phyloP scores from a whole-genome alignment of 2,329 filamentous ascomycete genomes.

The Stagonosporopsis cucurbitacearum region DNA sequence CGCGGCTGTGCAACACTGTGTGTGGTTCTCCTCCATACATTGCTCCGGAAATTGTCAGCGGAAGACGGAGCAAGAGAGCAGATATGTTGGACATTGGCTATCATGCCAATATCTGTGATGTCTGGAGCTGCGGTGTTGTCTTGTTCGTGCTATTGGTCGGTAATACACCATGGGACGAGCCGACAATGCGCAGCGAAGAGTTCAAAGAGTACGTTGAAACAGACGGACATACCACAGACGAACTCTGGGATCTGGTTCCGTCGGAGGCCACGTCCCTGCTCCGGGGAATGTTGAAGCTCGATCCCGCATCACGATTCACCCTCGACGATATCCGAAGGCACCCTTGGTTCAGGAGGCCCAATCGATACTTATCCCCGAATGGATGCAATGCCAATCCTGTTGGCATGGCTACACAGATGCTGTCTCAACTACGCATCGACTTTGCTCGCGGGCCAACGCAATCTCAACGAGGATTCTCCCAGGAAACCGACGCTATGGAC shows the following conservation, averaged over 20 bases:
- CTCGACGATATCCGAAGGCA: constrained; percentile 86
- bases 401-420: constrained; percentile 90
- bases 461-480: constrained; percentile 52
- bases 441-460: constrained; percentile 72
- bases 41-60: constrained; percentile 81
- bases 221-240: constrained; percentile 81
- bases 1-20: constrained; percentile 83
- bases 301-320: constrained; percentile 77
- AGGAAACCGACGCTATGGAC: constrained; percentile 68
- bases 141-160: constrained; percentile 93
- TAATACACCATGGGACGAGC: constrained; percentile 98
- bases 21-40: constrained; percentile 98
- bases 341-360: constrained; percentile 90
- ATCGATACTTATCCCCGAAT: constrained; percentile 75
- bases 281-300: constrained; percentile 89
- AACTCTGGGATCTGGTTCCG: constrained; percentile 83
- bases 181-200: constrained; percentile 84
- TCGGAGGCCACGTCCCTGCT: constrained; percentile 77
- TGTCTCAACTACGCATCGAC: constrained; percentile 88
- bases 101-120: constrained; percentile 80
- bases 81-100: constrained; percentile 66
- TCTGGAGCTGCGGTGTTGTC: constrained; percentile 99
- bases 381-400: constrained; percentile 81
- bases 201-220: constrained; percentile 85
- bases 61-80: constrained; percentile 55